phyloP scores from a whole-genome alignment of 2,329 filamentous ascomycete species.

The Cyphellophora europaea region DNA sequence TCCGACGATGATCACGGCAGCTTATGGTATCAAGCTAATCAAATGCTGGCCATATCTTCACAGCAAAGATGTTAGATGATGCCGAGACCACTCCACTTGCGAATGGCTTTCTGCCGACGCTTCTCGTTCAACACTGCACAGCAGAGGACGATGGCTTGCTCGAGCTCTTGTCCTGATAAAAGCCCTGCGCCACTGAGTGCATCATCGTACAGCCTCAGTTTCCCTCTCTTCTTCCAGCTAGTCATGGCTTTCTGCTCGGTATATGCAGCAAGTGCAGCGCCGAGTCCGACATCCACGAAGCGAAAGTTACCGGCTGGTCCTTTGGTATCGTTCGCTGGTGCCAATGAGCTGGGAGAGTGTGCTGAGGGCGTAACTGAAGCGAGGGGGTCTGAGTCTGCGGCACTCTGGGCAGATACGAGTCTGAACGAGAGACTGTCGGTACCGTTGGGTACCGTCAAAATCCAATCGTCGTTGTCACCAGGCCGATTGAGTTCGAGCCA shows the following conservation, averaged over 20 bases:
- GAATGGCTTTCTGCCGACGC: neutral
- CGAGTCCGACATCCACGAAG: neutral
- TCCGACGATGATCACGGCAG: too few species aligned
- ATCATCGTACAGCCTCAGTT: neutral
- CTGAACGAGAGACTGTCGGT: neutral
- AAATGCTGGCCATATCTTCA: too few species aligned
- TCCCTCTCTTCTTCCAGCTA: neutral
- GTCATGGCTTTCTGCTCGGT: neutral
- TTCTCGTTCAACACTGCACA: neutral
- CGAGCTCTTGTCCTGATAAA: neutral
- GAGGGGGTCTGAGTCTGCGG: too few species aligned
- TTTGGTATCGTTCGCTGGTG: neutral
- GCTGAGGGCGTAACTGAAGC: neutral
- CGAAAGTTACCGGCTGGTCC: neutral
- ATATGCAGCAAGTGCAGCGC: neutral
- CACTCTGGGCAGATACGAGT: neutral
- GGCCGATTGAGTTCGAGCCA: neutral
- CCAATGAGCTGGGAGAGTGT: neutral
- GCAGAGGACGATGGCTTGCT: neutral
- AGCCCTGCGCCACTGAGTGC: neutral
- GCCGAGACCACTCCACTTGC: neutral
- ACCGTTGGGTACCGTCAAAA: neutral
- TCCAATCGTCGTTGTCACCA: neutral
- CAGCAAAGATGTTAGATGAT: neutral
- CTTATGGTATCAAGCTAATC: too few species aligned